Percentiles rank a stretch among this genome's conserved stretches.
Conservation (phyloP, 768 basidiomycete genomes). For the Amanita fuliginea region DNA sequence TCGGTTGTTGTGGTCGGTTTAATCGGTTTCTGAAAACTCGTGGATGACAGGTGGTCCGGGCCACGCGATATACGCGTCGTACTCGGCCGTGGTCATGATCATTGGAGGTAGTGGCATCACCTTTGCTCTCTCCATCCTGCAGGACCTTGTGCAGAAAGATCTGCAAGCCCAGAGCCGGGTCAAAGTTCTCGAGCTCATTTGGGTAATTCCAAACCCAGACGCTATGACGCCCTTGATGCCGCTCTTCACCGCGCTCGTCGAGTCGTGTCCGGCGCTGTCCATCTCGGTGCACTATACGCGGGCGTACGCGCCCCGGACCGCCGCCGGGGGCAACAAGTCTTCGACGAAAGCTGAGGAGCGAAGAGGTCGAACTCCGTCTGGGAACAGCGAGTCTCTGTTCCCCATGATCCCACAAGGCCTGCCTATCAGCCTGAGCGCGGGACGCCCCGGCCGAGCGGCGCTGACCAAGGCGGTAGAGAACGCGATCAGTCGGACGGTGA, state of each 20-base stretch:
- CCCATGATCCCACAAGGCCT: constrained; percentile 2
- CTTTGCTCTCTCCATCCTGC: constrained; percentile 49
- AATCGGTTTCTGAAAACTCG: no score
- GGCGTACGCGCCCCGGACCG: not conserved
- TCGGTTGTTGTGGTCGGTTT: no score
- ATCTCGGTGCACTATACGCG: constrained; percentile 3
- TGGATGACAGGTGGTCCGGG: constrained; percentile 39
- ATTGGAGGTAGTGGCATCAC: constrained; percentile 75
- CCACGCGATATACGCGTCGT: constrained; percentile 49
- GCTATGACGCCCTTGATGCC: not conserved
- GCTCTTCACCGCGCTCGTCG: constrained; percentile 1
- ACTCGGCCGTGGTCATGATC: constrained; percentile 56
- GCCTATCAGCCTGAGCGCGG: not conserved
- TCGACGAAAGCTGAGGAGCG: not conserved
- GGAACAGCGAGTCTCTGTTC: not conserved
- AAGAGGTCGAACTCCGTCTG: not conserved
- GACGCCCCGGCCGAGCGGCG: constrained; percentile 6
- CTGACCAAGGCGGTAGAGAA: not conserved
- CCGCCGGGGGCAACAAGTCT: not conserved
- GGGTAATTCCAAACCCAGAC: constrained; percentile 44
- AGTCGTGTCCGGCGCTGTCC: not conserved
- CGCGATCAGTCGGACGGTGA: not conserved
- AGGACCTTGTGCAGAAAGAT: constrained; percentile 56
- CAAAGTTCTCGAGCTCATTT: constrained; percentile 54
- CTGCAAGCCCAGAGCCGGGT: constrained; percentile 37